A percentile compares a stretch with the other conserved stretches of the same genome.
phyloP scores from a whole-genome alignment of 768 basidiomycete species.

The Amylocystis lapponica region DNA sequence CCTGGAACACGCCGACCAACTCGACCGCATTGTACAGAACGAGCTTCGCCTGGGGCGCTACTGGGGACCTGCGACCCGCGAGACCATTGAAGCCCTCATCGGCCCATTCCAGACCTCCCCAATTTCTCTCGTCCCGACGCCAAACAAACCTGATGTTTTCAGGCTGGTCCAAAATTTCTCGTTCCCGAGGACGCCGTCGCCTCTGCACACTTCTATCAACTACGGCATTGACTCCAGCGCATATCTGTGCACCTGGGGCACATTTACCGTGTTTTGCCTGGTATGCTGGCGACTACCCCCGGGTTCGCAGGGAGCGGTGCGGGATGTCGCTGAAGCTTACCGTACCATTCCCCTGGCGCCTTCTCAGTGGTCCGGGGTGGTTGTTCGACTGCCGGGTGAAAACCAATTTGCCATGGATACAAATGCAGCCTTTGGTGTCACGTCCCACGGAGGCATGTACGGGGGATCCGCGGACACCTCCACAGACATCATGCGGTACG shows the following conservation, averaged over 20 bases:
- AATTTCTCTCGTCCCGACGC: constrained; percentile 24
- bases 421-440: constrained; percentile 1
- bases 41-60: too few relatives aligned
- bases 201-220: constrained; percentile 21
- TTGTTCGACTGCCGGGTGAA: constrained; percentile 13
- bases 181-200: constrained; percentile 9
- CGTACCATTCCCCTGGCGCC: constrained; percentile 25
- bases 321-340: constrained; percentile 37
- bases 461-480: constrained; percentile 8
- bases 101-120: constrained; percentile 29
- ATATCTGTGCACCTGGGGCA: constrained; percentile 41
- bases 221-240: constrained; percentile 23
- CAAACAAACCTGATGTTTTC: constrained; percentile 17
- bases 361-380: constrained; percentile 31
- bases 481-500: constrained; percentile 9
- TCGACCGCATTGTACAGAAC: too few relatives aligned
- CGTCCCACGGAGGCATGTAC: neutral
- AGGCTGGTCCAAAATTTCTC: constrained; percentile 27
- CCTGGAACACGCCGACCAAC: too few relatives aligned
- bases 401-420: constrained; percentile 6
- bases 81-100: constrained; percentile 9
- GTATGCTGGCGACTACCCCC: constrained; percentile 30
- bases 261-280: constrained; percentile 28
- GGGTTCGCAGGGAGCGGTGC: constrained; percentile 28
- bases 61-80: constrained; percentile 3